These are phyloP conservation scores for Aspergillus fumigatiaffinis DNA, from an alignment of 2,329 filamentous ascomycete species.

Conservation along the genomic window DNA sequence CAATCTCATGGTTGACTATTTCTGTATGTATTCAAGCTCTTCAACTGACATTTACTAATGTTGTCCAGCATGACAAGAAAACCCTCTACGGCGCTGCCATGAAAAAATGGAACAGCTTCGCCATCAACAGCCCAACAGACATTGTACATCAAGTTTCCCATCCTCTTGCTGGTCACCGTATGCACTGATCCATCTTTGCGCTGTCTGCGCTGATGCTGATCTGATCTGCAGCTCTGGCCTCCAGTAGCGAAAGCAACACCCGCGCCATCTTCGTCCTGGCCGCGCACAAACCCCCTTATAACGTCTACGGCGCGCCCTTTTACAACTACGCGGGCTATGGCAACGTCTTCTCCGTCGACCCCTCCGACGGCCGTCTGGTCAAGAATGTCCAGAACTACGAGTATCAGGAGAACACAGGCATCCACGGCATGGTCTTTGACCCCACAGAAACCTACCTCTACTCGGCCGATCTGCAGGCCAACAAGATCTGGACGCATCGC, in stretches of 20 bases:
- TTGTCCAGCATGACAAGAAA: slow-evolving; percentile 67
- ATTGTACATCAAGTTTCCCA: slow-evolving; percentile 73
- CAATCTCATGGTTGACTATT: slow-evolving; percentile 92
- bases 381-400: slow-evolving; percentile 45
- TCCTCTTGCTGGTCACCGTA: slow-evolving; percentile 72
- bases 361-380: slow-evolving; percentile 36
- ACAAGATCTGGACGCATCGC: slow-evolving; percentile 72
- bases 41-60: slow-evolving; percentile 3
- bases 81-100: slow-evolving; percentile 85
- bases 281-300: slow-evolving; percentile 70
- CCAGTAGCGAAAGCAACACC: slow-evolving; percentile 69
- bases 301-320: slow-evolving; percentile 86
- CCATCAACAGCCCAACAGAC: slow-evolving; percentile 69
- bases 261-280: slow-evolving; percentile 86
- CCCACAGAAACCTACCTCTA: slow-evolving; percentile 44
- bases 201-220: neutral
- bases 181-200: slow-evolving; percentile 23
- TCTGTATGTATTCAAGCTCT: slow-evolving; percentile 54
- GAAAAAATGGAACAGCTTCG: slow-evolving; percentile 88
- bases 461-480: slow-evolving; percentile 47
- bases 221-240: slow-evolving; percentile 56
- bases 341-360: slow-evolving; percentile 57
- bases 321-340: slow-evolving; percentile 80
- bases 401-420: slow-evolving; percentile 42
- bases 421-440: slow-evolving; percentile 49